phyloP scores from a whole-genome alignment of 139 green algal genomes.

The Chlorella sorokiniana region DNA sequence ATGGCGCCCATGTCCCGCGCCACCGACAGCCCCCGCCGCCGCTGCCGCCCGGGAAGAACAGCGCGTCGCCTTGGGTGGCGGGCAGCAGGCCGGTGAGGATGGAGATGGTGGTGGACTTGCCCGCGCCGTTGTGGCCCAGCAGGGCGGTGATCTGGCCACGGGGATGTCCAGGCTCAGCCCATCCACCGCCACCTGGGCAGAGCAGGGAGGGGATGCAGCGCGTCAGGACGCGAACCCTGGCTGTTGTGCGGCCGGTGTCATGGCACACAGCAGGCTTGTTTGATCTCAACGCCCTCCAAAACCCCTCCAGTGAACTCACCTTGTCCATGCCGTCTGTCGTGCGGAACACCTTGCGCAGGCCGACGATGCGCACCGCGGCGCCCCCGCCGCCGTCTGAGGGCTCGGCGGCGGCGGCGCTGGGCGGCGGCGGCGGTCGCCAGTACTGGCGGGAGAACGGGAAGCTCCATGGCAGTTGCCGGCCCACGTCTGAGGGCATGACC shows the following conservation, averaged over 20 bases:
- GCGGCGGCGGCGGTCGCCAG: constrained; percentile 23
- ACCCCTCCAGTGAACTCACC: neutral
- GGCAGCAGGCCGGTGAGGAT: constrained; percentile 75
- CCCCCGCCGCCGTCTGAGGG: neutral
- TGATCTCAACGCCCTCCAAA: neutral
- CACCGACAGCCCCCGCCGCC: constrained; percentile 31
- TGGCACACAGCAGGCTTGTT: neutral
- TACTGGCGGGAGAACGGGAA: constrained; percentile 43
- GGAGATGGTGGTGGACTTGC: constrained; percentile 80
- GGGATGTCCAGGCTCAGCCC: constrained; percentile 61
- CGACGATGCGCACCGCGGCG: constrained; percentile 37
- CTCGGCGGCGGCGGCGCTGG: neutral
- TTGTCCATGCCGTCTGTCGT: constrained; percentile 47
- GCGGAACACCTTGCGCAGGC: constrained; percentile 45
- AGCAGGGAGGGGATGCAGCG: neutral
- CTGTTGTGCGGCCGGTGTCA: neutral
- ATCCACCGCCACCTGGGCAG: constrained; percentile 65
- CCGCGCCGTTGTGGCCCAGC: constrained; percentile 83
- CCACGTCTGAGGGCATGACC: constrained; percentile 46
- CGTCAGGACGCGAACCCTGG: neutral
- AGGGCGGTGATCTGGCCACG: constrained; percentile 76
- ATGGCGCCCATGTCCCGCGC: constrained; percentile 54
- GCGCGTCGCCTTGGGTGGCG: constrained; percentile 50
- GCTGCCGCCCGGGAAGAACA: neutral
- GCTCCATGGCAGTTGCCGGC: constrained; percentile 37